Percentiles rank a stretch among this genome's conserved stretches.
These are phyloP conservation scores for Populus pruinosa DNA, from an alignment of 345 rosid species.

Conservation along the genomic window DNA sequence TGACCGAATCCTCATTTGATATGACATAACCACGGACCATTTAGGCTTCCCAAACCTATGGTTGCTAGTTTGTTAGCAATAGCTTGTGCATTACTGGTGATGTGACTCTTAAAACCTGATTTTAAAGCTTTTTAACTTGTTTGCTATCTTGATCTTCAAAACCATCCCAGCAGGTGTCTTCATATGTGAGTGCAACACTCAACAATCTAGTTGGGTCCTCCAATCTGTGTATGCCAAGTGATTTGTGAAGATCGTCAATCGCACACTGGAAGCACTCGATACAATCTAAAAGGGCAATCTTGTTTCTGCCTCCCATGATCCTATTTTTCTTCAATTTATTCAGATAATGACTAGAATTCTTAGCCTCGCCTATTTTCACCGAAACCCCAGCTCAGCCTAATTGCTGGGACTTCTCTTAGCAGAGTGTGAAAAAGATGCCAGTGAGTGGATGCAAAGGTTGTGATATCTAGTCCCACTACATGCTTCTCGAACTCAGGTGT, in stretches of 20 bases:
- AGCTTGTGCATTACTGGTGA: constrained; percentile 80
- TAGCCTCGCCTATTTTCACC: constrained; percentile 57
- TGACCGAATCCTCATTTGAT: neutral
- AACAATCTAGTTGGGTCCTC: constrained; percentile 63
- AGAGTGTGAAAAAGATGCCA: constrained; percentile 50
- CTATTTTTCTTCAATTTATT: constrained; percentile 21
- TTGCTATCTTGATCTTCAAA: constrained; percentile 37
- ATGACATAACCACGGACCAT: constrained; percentile 4
- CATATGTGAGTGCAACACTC: constrained; percentile 66
- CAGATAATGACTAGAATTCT: constrained; percentile 34
- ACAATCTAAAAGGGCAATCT: constrained; percentile 64
- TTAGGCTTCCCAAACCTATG: constrained; percentile 31
- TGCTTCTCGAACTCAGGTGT: constrained; percentile 54
- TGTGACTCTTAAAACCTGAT: constrained; percentile 38
- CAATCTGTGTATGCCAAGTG: constrained; percentile 61
- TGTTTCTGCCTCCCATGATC: constrained; percentile 35
- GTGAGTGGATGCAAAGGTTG: constrained; percentile 53
- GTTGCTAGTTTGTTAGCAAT: constrained; percentile 70
- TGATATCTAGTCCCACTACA: constrained; percentile 72
- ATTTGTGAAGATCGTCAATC: constrained; percentile 57
- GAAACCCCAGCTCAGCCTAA: constrained; percentile 94
- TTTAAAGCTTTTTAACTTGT: constrained; percentile 31
- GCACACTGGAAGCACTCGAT: constrained; percentile 53
- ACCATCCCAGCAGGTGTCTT: constrained; percentile 78
- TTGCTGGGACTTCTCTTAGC: constrained; percentile 63